Base-by-base conservation (phyloP, 257 asterid species). In the Przewalskia tangutica region DNA sequence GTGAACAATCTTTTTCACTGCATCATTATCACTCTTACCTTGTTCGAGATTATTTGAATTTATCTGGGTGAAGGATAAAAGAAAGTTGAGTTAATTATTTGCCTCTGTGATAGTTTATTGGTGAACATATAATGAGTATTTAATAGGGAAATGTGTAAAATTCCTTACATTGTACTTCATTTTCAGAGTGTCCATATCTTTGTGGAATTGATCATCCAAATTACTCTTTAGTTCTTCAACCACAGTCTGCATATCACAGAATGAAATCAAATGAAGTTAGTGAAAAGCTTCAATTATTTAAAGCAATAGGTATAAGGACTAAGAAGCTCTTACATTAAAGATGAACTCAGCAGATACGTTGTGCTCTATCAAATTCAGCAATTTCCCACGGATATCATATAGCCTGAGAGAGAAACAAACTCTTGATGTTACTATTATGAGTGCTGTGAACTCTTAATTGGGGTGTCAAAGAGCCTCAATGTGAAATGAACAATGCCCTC, bases 291-390 rank as follows among this genome's bases (percentile, higher is more conserved):
- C 77, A 34, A 23, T 17, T 23, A 48, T 73, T 51, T 80, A 36
- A 77, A 84, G 46, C 7, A 64, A 14, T 48, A 76, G 77, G 64
- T 55, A 48, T 42, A 66, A 76, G 77, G 84, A 65, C 6, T 62
- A 7, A 56, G 48, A 18, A 73, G 6, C 77, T 81, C 94, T 85
- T 87, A 94, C 98, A 78, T 89, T 85, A 82, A 92, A 94, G 66
- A 91, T 90, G 90, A 88, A 92, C 85, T 91, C 92, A 0, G 97
- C 94, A 34, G 94, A 92, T 58, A 94, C 92, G 23, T 91, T 92
- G 84, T 94, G 93, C 89, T 94, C 97, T 65, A 91, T 89, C 53
- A 94, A 95, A 79, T 90, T 94, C 84, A 91, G 95, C 71, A 94
- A 94, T 85, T 92, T 91, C 83, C 95, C 92, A 5, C 96, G 94